Percentiles rank a stretch among this genome's conserved stretches.
These are phyloP conservation scores for Pilaira anomala DNA, from an alignment of 192 early-diverging fungal species.

Conservation along the genomic window DNA sequence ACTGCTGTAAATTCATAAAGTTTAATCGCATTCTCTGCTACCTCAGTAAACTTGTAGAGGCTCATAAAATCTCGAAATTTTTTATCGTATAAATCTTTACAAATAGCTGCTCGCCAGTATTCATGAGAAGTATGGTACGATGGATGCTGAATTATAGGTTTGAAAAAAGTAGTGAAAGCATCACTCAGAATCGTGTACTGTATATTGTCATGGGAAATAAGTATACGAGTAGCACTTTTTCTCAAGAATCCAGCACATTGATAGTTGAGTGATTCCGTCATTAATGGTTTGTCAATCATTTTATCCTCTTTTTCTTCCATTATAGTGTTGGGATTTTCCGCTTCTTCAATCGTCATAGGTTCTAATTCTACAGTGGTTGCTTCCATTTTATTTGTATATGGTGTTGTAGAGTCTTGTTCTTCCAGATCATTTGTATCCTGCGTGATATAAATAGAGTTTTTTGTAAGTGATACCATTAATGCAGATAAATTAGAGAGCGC, in stretches of 20 bases:
- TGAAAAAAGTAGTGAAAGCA: neutral
- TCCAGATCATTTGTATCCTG: too few species aligned
- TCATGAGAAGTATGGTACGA: neutral
- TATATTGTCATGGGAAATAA: conserved; percentile 6
- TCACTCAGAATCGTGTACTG: neutral
- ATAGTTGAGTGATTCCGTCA: neutral
- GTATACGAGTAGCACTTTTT: neutral
- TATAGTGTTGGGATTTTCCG: too few species aligned
- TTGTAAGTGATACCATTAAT: neutral
- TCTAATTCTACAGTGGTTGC: too few species aligned
- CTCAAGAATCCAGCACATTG: neutral
- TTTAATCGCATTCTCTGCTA: conserved; percentile 6
- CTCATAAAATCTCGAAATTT: neutral
- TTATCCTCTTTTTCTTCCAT: neutral
- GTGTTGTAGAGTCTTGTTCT: too few species aligned
- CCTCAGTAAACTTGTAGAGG: conserved; percentile 5
- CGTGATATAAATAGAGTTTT: too few species aligned
- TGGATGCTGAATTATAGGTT: neutral
- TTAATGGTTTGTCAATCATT: too few species aligned
- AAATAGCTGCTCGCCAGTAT: neutral
- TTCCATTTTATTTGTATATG: too few species aligned
- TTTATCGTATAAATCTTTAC: neutral
- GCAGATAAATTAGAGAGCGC: neutral
- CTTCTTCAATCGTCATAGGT: neutral
- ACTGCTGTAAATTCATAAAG: conserved; percentile 11